phyloP scores from a whole-genome alignment of 1,139 yeast genomes.

The Scheffersomyces stambukii region DNA sequence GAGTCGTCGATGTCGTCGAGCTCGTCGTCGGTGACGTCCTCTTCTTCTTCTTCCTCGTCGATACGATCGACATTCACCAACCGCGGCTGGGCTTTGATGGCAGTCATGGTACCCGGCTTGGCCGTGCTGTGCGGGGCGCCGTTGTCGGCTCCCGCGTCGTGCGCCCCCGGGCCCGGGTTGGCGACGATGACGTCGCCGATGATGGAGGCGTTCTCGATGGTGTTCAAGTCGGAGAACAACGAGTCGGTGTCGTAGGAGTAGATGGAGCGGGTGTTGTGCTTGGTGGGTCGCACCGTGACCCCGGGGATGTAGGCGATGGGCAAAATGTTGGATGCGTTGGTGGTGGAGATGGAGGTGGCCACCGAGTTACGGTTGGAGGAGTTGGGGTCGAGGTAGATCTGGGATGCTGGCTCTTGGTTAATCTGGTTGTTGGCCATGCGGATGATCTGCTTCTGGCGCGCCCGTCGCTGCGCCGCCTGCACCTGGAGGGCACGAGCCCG shows the following conservation, averaged over 20 bases:
- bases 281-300: conserved; percentile 63
- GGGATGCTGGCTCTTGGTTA: conserved; percentile 10
- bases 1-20: conserved; percentile 11
- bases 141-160: conserved; percentile 2
- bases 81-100: conserved; percentile 66
- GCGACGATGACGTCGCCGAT: conserved; percentile 45
- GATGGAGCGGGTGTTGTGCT: conserved; percentile 43
- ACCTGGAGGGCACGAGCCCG: conserved; percentile 10
- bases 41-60: conserved; percentile 48
- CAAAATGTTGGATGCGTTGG: conserved; percentile 80
- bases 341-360: conserved; percentile 60
- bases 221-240: conserved; percentile 47
- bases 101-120: conserved; percentile 48
- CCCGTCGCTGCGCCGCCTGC: conserved; percentile 11
- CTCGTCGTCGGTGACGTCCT: conserved; percentile 21
- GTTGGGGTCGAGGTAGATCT: too few species aligned
- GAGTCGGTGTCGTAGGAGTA: conserved; percentile 50
- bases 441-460: conserved; percentile 20
- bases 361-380: conserved; percentile 38
- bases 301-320: conserved; percentile 97
- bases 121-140: conserved; percentile 3
- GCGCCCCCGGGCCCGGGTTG: conserved; percentile 15
- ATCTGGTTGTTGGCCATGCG: conserved; percentile 11
- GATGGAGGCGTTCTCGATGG: conserved; percentile 53
- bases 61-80: conserved; percentile 55